Evolutionary conservation across 257 asterid species (phyloP).

Genomic region (Scutellaria minor): DNA sequence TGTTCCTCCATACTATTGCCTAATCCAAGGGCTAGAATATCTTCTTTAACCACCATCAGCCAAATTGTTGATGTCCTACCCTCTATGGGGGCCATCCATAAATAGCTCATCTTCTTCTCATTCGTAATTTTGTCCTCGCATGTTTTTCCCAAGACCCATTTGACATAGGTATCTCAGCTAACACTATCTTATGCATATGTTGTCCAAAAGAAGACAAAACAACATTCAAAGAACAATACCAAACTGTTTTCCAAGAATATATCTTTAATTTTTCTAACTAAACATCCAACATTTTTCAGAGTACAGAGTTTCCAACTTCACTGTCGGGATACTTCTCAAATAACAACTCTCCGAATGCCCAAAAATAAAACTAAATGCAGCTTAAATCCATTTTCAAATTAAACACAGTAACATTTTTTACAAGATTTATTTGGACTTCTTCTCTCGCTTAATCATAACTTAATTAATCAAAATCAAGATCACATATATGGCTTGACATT

Average conservation of each 20-base stretch:
- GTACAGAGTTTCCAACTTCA: neutral
- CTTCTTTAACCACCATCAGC: too few relatives aligned
- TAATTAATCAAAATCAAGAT: slow-evolving; percentile 21
- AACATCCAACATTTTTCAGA: neutral
- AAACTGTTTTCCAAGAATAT: neutral
- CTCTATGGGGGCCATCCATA: too few relatives aligned
- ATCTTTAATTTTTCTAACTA: neutral
- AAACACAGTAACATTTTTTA: neutral
- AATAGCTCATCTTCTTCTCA: too few relatives aligned
- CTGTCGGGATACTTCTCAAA: neutral
- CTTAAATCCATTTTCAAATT: neutral
- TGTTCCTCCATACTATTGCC: too few relatives aligned
- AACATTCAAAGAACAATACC: too few relatives aligned
- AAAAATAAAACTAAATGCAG: neutral
- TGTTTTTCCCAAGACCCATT: too few relatives aligned
- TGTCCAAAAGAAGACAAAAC: too few relatives aligned
- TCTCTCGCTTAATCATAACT: neutral
- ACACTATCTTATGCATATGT: too few relatives aligned
- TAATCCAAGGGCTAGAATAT: too few relatives aligned
- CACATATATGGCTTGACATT: slow-evolving; percentile 11
- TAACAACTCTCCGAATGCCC: neutral
- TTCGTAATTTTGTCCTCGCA: too few relatives aligned
- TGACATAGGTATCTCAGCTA: too few relatives aligned
- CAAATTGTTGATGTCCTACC: too few relatives aligned
- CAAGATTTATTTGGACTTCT: slow-evolving; percentile 19